phyloP scores from a whole-genome alignment of 805 yeast species.

The Maudiozyma pseudohumilis region DNA sequence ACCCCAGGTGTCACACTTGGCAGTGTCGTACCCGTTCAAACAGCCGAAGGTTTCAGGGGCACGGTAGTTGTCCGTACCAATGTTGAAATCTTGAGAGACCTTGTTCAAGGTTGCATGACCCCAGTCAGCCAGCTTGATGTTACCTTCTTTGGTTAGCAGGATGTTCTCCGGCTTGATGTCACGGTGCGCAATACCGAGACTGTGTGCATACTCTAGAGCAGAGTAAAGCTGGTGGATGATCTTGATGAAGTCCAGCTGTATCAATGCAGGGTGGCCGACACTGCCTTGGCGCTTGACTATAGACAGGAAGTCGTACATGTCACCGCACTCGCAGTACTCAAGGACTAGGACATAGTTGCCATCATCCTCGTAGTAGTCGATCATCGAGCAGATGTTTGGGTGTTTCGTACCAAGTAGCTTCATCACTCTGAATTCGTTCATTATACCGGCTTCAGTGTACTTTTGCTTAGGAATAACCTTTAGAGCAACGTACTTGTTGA shows the following conservation, averaged over 20 bases:
- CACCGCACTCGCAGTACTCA: slow-evolving; percentile 61
- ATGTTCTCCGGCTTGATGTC: slow-evolving; percentile 71
- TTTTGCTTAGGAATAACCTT: slow-evolving; percentile 21
- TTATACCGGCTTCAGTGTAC: slow-evolving; percentile 9
- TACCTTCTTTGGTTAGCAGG: slow-evolving; percentile 40
- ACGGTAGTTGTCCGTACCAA: slow-evolving; percentile 86
- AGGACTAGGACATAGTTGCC: slow-evolving; percentile 46
- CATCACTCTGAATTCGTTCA: slow-evolving; percentile 29
- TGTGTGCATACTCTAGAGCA: slow-evolving; percentile 48
- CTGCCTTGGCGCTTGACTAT: slow-evolving; percentile 13
- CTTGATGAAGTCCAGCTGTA: slow-evolving; percentile 27
- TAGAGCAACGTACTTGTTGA: slow-evolving; percentile 21
- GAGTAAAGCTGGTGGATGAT: slow-evolving; percentile 40
- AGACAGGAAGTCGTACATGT: slow-evolving; percentile 45
- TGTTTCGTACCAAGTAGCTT: slow-evolving; percentile 33
- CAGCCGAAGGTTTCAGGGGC: slow-evolving; percentile 71
- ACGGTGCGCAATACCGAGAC: slow-evolving; percentile 52
- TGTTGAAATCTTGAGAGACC: slow-evolving; percentile 27
- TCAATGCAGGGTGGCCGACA: slow-evolving; percentile 7
- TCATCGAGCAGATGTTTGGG: slow-evolving; percentile 46
- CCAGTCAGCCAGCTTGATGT: slow-evolving; percentile 63
- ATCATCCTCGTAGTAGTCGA: slow-evolving; percentile 48
- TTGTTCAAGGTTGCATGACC: slow-evolving; percentile 45
- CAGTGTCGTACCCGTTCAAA: slow-evolving; percentile 46
- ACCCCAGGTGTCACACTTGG: slow-evolving; percentile 80